Conservation (phyloP, 371 early-diverging fungal species). For the Phascolomyces articulosus region DNA sequence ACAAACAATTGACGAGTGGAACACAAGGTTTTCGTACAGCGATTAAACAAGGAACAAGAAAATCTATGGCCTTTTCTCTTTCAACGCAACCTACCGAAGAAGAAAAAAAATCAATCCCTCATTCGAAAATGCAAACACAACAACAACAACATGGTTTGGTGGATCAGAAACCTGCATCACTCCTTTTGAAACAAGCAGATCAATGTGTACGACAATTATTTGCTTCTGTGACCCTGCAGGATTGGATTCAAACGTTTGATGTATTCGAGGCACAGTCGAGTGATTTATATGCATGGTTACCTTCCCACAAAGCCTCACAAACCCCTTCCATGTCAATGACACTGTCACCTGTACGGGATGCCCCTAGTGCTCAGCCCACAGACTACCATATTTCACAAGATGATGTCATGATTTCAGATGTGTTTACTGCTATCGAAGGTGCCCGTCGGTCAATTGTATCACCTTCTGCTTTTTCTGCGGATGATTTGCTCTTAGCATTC, state of each 20-base stretch:
- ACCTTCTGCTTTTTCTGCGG: slow-evolving; percentile 40
- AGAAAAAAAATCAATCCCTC: neutral
- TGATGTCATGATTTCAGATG: slow-evolving; percentile 70
- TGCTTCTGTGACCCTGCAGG: slow-evolving; percentile 64
- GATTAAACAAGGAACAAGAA: slow-evolving; percentile 18
- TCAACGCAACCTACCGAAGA: slow-evolving; percentile 13
- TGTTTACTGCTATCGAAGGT: slow-evolving; percentile 65
- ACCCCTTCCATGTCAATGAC: slow-evolving; percentile 44
- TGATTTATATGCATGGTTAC: slow-evolving; percentile 75
- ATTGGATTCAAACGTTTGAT: slow-evolving; percentile 76
- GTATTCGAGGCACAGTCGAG: slow-evolving; percentile 73
- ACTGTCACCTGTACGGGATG: slow-evolving; percentile 28
- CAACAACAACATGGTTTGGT: slow-evolving; percentile 7
- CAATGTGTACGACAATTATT: slow-evolving; percentile 44
- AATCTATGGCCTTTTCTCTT: slow-evolving; percentile 30
- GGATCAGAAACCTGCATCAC: slow-evolving; percentile 29
- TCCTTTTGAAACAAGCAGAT: slow-evolving; percentile 42
- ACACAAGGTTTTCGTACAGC: slow-evolving; percentile 22
- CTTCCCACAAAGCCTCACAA: slow-evolving; percentile 55
- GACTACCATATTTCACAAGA: slow-evolving; percentile 32
- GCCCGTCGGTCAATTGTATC: slow-evolving; percentile 45
- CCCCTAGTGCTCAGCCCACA: slow-evolving; percentile 30
- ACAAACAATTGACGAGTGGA: slow-evolving; percentile 31
- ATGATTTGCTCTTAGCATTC: slow-evolving; percentile 59
- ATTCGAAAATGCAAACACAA: no score